Base-by-base conservation (phyloP, 208 protist species). In the Leishmania mexicana region DNA sequence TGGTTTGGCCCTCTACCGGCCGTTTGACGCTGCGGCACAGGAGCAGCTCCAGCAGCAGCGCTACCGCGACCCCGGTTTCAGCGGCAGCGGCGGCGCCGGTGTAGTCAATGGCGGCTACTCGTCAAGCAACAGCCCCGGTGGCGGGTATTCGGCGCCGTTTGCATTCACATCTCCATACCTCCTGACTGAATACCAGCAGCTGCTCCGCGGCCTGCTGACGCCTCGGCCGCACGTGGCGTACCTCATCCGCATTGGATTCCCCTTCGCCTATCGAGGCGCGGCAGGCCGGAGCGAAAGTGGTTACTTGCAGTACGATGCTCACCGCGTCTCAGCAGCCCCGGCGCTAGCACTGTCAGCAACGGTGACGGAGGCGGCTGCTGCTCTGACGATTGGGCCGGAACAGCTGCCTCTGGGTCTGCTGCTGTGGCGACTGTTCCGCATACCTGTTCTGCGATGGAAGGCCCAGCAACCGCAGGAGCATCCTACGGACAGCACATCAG, bases 361-460 rank as follows among this genome's bases (percentile, higher is more conserved):
- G 42, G 47, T 28, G 47, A 38, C 42, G 28, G 45, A 38, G 77
- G 64, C 0, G 65, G 70, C 64, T 62, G 65, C 49, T 40, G 51
- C 42, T 7, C 3, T 40, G 10, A 21, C 68, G 45, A 54, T 81
- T 13, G 79, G 74, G 51, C 47, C 76, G 3, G 81, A 88, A 24
- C 76, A 76, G 8, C 79, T 88, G 1, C 80, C 88, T 13, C 72
- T 92, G 8, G 88, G 88, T 1, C 71, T 88, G 40, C 81, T 92
- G 31, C 77, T 92, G n/a, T 92, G 88, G 88, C 79, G 88, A 3
- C 58, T 89, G 57, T 89, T 89, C 67, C 82, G 84, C 19, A 1
- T 84, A 1, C 86, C 86, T 11, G 86, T 81, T 40, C 73, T 92
- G 54, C 80, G 82, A 6, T 85, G 83, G 82, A 5, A 7, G 60